phyloP scores from a whole-genome alignment of 495 filamentous ascomycete species.

The Xylaria castorea region DNA sequence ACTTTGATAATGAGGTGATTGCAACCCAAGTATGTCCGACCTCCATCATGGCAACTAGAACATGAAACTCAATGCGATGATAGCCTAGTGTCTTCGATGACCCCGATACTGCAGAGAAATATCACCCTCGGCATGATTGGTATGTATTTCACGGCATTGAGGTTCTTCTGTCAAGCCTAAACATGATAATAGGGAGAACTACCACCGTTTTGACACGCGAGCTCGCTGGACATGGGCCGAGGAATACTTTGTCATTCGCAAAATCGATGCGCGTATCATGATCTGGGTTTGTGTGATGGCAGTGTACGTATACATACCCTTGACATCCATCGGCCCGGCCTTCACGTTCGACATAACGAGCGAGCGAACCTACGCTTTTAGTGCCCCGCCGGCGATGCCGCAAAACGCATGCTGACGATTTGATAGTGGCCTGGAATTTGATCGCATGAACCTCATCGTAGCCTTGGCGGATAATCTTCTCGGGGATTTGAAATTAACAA shows the following conservation, averaged over 20 bases:
- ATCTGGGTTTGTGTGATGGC: slow-evolving; percentile 78
- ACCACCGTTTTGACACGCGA: slow-evolving; percentile 77
- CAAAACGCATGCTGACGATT: not conserved
- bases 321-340: no score
- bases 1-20: slow-evolving; percentile 59
- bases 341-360: not conserved
- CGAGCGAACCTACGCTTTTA: not conserved
- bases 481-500: slow-evolving; percentile 62
- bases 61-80: not conserved
- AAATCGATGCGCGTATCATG: slow-evolving; percentile 47
- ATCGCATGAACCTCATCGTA: slow-evolving; percentile 75
- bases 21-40: slow-evolving; percentile 57
- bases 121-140: slow-evolving; percentile 59
- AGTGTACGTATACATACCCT: slow-evolving; percentile 47
- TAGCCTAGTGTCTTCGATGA: slow-evolving; percentile 51
- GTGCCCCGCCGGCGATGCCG: not conserved
- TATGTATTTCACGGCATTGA: slow-evolving; percentile 13
- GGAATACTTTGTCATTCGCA: slow-evolving; percentile 70
- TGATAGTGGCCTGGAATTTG: slow-evolving; percentile 67
- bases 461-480: slow-evolving; percentile 77
- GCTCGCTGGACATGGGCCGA: slow-evolving; percentile 74
- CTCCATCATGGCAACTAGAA: no score
- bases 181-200: slow-evolving; percentile 42
- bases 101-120: slow-evolving; percentile 56
- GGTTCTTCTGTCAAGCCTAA: slow-evolving; percentile 6